These are phyloP conservation scores for Apiospora saccharicola DNA, from an alignment of 2,329 filamentous ascomycete species.

Conservation along the genomic window DNA sequence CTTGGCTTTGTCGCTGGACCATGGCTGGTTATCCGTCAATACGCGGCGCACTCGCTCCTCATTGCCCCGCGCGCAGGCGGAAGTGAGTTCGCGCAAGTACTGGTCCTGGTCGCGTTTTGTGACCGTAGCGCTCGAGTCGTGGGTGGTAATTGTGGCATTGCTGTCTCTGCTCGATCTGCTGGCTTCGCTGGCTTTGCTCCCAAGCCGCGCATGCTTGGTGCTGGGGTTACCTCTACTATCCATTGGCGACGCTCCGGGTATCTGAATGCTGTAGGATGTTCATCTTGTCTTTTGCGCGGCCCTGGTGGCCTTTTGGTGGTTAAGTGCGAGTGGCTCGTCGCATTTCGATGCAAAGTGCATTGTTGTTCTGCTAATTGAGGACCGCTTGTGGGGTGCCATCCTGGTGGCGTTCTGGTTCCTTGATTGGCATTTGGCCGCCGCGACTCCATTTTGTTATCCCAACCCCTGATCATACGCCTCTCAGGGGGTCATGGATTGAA, in stretches of 20 bases:
- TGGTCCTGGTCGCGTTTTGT: slow-evolving; percentile 42
- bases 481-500: neutral
- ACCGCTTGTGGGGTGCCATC: slow-evolving; percentile 27
- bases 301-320: slow-evolving; percentile 23
- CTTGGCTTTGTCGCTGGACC: slow-evolving; percentile 44
- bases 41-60: slow-evolving; percentile 47
- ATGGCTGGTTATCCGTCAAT: slow-evolving; percentile 44
- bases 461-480: neutral
- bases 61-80: slow-evolving; percentile 47
- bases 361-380: slow-evolving; percentile 28
- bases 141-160: slow-evolving; percentile 43
- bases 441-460: neutral
- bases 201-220: slow-evolving; percentile 23
- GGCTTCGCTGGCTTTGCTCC: slow-evolving; percentile 27
- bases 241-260: slow-evolving; percentile 23
- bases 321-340: neutral
- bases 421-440: slow-evolving; percentile 18
- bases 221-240: slow-evolving; percentile 23
- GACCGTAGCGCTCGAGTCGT: slow-evolving; percentile 25
- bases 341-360: slow-evolving; percentile 18
- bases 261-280: slow-evolving; percentile 13
- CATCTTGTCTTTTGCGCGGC: slow-evolving; percentile 11
- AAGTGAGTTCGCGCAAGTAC: slow-evolving; percentile 46
- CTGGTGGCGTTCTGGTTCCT: slow-evolving; percentile 18
- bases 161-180: slow-evolving; percentile 43